phyloP scores from a whole-genome alignment of 2,329 filamentous ascomycete species.

The Aspergillus phoenicis region DNA sequence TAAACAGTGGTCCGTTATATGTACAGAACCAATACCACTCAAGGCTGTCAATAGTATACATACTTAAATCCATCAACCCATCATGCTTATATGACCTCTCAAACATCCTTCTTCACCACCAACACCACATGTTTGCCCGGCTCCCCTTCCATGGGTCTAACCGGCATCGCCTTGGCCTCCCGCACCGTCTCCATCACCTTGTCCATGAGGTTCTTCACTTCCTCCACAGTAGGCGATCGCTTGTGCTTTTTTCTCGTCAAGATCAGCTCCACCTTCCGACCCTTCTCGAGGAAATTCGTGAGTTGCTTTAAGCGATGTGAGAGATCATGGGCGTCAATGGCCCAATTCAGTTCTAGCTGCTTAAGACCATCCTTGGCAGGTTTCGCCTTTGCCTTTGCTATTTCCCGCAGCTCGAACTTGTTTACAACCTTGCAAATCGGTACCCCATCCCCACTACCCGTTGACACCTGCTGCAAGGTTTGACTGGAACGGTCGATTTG shows the following conservation, averaged over 20 bases:
- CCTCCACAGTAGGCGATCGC: conserved; percentile 60
- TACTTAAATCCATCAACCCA: not conserved
- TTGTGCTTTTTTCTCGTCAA: conserved; percentile 69
- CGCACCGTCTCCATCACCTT: conserved; percentile 51
- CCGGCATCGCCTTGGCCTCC: conserved; percentile 46
- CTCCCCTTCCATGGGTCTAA: conserved; percentile 46
- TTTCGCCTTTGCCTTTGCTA: conserved; percentile 44
- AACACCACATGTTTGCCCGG: conserved; percentile 42
- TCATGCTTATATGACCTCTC: not conserved
- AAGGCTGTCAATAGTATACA: conserved; percentile 18
- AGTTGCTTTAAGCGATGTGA: conserved; percentile 70
- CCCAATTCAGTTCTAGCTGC: conserved; percentile 88
- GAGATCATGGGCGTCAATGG: conserved; percentile 75
- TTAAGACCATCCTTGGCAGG: conserved; percentile 57
- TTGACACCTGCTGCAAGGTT: conserved; percentile 55
- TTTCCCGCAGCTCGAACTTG: conserved; percentile 55
- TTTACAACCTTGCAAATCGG: conserved; percentile 73
- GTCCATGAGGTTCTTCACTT: conserved; percentile 62
- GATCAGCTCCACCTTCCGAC: conserved; percentile 72
- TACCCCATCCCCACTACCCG: conserved; percentile 27
- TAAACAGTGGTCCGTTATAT: not conserved
- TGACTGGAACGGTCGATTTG: conserved; percentile 53
- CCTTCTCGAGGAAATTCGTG: conserved; percentile 70
- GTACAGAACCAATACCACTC: not conserved
- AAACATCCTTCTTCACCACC: conserved; percentile 35